Evolutionary conservation across 1,284 basidiomycete genomes (phyloP), one percentile per base, ranked within the genome.

Genomic region (Fomitopsis pinicola): DNA sequence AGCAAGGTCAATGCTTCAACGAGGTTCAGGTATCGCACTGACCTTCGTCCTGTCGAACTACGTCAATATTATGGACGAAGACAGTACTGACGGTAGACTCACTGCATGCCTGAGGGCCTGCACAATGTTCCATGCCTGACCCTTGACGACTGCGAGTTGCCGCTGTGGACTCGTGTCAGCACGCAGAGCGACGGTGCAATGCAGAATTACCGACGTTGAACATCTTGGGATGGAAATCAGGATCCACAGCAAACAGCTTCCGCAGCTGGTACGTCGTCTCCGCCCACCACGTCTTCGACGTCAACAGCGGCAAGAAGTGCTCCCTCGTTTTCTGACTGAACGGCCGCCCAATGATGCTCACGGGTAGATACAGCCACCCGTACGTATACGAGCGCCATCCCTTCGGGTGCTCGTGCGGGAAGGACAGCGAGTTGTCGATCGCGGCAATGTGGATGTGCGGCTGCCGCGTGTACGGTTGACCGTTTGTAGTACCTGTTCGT

Each of bases 381-480:
- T 94, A 97, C 0, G 93, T 93, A 71, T 93, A 96, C 26, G 89
- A 88, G 42, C 95, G 84, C 89, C 94, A 95, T 28, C 94, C 94
- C 64, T 87, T 85, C 0, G 94, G 95, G 69, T 96, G 91, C 69
- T 92, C 89, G 65, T 92, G 91, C 45, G 91, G 95, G 71, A 96
- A 97, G 0, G 92, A 93, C 30, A 97, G 82, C 0, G 92, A 95
- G 72, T 97, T 97, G 71, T 97, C 95, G 63, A 97, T 97, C 10
- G 95, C 95, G 59, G 91, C 92, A 54, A 94, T 90, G 69, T 94
- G 92, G 35, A 92, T 86, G 59, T 80, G 79, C 9, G 79, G 77
- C 55, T 75, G 72, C 30, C 72, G 72, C 12, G 69, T 75, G 63
- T 76, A 77, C 10, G 71, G 67, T 9, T 72, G 64, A 40, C 68